Conservation (phyloP, 2,329 filamentous ascomycete species). For the Aurifilum marmelostoma region DNA sequence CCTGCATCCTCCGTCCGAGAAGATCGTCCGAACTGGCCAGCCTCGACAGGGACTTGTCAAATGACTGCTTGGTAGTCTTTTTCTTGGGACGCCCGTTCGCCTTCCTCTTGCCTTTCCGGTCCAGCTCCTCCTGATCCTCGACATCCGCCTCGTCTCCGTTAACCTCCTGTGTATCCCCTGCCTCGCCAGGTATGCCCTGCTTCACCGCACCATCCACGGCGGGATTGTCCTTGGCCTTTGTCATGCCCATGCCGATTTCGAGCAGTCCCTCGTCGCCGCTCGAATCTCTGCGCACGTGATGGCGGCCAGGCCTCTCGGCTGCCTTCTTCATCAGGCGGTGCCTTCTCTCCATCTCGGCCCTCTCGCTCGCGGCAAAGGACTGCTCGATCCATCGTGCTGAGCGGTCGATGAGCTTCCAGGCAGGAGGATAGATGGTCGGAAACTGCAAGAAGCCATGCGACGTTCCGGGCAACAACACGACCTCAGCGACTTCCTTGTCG, state of each 20-base stretch:
- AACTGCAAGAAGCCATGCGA: slow-evolving; percentile 96
- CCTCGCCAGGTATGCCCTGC: slow-evolving; percentile 33
- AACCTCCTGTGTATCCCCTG: slow-evolving; percentile 33
- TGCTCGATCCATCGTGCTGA: slow-evolving; percentile 82
- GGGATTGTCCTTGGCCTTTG: slow-evolving; percentile 41
- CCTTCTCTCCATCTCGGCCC: slow-evolving; percentile 40
- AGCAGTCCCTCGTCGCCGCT: slow-evolving; percentile 83
- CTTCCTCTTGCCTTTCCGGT: slow-evolving; percentile 37
- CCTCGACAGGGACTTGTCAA: slow-evolving; percentile 53
- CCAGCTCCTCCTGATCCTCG: slow-evolving; percentile 29
- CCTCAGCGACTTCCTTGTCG: slow-evolving; percentile 77
- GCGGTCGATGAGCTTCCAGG: slow-evolving; percentile 83
- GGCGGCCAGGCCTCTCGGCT: slow-evolving; percentile 40
- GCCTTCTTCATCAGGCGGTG: slow-evolving; percentile 26
- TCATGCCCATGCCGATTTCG: slow-evolving; percentile 82
- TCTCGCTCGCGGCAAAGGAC: slow-evolving; percentile 64
- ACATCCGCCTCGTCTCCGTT: slow-evolving; percentile 34
- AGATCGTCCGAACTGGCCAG: slow-evolving; percentile 62
- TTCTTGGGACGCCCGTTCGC: slow-evolving; percentile 34
- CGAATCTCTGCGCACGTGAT: slow-evolving; percentile 59
- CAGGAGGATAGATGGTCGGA: slow-evolving; percentile 82
- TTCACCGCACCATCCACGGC: slow-evolving; percentile 28
- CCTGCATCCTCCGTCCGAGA: slow-evolving; percentile 61
- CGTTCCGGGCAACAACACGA: slow-evolving; percentile 83
- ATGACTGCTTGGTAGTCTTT: slow-evolving; percentile 36